Evolutionary conservation across 768 basidiomycete species (phyloP).

Genomic region (Suillus sp.): DNA sequence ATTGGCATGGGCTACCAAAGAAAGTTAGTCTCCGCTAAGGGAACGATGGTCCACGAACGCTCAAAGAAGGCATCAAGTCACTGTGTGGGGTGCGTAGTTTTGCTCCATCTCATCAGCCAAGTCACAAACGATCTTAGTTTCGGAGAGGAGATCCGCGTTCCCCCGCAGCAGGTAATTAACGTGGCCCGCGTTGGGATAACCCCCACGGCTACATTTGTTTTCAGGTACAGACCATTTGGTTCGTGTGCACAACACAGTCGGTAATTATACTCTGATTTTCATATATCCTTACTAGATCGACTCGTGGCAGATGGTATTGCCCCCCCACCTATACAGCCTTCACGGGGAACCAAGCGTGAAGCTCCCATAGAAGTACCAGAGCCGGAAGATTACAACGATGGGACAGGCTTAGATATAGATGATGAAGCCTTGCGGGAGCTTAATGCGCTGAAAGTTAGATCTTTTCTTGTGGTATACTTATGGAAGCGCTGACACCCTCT

Average conservation of each 20-base stretch:
- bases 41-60: slow-evolving; percentile 16
- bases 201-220: slow-evolving; percentile 14
- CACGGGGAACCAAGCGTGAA: slow-evolving; percentile 8
- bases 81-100: slow-evolving; percentile 11
- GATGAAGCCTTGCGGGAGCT: slow-evolving; percentile 7
- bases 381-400: background rate
- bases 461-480: slow-evolving; percentile 18
- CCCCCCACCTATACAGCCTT: slow-evolving; percentile 5
- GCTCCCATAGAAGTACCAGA: slow-evolving; percentile 2
- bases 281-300: slow-evolving; percentile 8
- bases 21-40: background rate
- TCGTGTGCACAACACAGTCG: background rate
- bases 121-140: slow-evolving; percentile 7
- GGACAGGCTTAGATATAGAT: slow-evolving; percentile 5
- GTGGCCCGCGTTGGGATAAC: slow-evolving; percentile 4
- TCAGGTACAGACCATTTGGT: slow-evolving; percentile 17
- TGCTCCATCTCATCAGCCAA: slow-evolving; percentile 4
- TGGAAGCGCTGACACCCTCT: slow-evolving; percentile 14
- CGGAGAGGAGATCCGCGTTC: slow-evolving; percentile 9
- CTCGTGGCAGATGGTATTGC: slow-evolving; percentile 14
- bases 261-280: background rate
- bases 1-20: background rate
- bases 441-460: slow-evolving; percentile 9
- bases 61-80: slow-evolving; percentile 17
- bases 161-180: slow-evolving; percentile 5